Base-by-base conservation (phyloP, 1,284 basidiomycete genomes). In the Cryptococcus floricola region DNA sequence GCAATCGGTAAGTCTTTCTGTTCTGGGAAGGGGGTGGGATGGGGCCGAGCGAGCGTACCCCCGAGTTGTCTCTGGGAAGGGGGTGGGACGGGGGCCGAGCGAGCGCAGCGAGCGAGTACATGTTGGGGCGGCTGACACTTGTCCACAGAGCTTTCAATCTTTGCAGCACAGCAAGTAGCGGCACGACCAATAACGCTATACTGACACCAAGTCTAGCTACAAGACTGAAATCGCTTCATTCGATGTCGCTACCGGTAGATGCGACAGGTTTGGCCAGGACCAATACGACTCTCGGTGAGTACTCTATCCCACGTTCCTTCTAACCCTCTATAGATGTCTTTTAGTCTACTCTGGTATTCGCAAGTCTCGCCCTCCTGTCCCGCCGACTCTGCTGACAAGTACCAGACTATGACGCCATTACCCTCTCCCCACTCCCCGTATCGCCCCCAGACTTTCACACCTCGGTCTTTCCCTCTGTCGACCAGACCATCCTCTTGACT, bases 301-400 rank as follows among this genome's bases (percentile, higher is more conserved):
- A 27, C 1, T 53, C 16, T 34, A 16, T 5, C 18, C 23, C 48
- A 18, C 13, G 18, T 0, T 48, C 12, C n/a, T 50, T 31, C 31
- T 53, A n/a, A 27, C 27, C 67, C 5, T 34, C 34, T 31, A 5
- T 71, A 74, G 56, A 49, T 73, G 70, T 60, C 77, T 95, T 10
- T 71, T 96, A 14, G 81, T 96, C 4, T 97, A 97, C 76, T 91
- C 89, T 2, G 93, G 92, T 8, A 94, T 95, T 52, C 92, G 78
- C 78, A 45, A 64, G 75, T 69, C 13, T 19, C 12, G 37, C 9
- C 8, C 28, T 12, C 18, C 25, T 7, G 19, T 25, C 19, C 14
- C 19, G 9, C 25, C 41, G n/a, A 14, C 41, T 7, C 41, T 41
- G 31, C 58, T 53, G 27, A 54, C 50, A 28, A 28, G 45, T 6